phyloP scores from a whole-genome alignment of 2,329 filamentous ascomycete species.

The Arachnopeziza araneosa region DNA sequence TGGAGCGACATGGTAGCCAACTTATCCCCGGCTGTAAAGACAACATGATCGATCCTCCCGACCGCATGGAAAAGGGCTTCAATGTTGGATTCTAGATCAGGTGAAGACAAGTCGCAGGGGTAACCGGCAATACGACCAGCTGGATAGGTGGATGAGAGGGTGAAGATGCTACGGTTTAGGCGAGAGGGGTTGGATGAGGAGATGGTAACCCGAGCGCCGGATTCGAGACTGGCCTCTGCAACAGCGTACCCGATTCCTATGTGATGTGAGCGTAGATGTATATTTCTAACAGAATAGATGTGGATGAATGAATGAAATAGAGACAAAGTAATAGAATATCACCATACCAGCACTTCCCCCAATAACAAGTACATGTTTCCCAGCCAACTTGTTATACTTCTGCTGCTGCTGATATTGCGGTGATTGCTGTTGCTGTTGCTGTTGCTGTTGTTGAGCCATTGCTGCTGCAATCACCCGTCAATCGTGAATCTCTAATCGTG shows the following conservation, averaged over 20 bases:
- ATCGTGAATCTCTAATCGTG: too few relatives aligned
- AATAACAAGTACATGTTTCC: conserved; percentile 24
- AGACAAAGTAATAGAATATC: not conserved
- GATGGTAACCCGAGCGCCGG: conserved; percentile 20
- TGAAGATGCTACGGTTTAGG: conserved; percentile 8
- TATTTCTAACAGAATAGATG: too few relatives aligned
- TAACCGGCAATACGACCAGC: conserved; percentile 9
- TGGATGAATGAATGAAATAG: too few relatives aligned
- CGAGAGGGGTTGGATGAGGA: conserved; percentile 15
- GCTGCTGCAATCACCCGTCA: too few relatives aligned
- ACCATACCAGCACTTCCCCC: conserved; percentile 23
- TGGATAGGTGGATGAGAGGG: conserved; percentile 13
- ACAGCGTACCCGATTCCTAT: conserved; percentile 25
- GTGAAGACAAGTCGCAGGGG: conserved; percentile 20
- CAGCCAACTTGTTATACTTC: conserved; percentile 26
- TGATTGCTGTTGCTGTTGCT: too few relatives aligned
- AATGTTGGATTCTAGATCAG: conserved; percentile 31
- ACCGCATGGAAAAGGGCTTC: conserved; percentile 35
- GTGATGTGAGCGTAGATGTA: too few relatives aligned
- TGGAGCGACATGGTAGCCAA: too few relatives aligned
- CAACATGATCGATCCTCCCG: conserved; percentile 2
- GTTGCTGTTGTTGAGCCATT: too few relatives aligned
- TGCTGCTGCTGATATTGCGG: not conserved
- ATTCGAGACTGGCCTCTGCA: conserved; percentile 24
- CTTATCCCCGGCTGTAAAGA: too few relatives aligned